Base-by-base conservation (phyloP, 1,284 basidiomycete species). In the Irpex sp. region DNA sequence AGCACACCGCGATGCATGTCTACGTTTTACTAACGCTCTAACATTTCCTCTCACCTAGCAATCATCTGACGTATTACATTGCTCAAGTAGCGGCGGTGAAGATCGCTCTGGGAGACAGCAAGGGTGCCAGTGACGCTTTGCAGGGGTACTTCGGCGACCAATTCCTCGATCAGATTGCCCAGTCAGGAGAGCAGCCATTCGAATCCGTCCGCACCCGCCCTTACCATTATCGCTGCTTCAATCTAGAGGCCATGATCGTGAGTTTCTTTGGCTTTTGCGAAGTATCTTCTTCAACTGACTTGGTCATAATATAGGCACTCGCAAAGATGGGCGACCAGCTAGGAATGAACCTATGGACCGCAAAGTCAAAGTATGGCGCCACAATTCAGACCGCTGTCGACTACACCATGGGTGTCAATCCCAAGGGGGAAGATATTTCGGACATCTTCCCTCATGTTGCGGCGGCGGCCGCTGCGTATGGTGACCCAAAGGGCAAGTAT, bases 231-330 rank as follows among this genome's bases (percentile, higher is more conserved):
- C 84, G 36, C 77, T 81, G 79, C n/a, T 88, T 85, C 72, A 88
- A 88, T 66, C 73, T 89, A 15, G 84, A 84, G 8, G 86, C 81
- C 26, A 85, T 88, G 82, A 85, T 89, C 59, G 85, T 87, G 67
- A 74, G 83, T 71, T 57, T 47, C 60, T 62, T 19, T 65, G 62
- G 3, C 61, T 62, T 59, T 65, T 63, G 39, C 67, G 63, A 11
- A n/a, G 46, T 35, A 17, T 17, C n/a, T 33, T 31, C 36, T 7
- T 51, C 39, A 4, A 43, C 8, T 43, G 5, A 43, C 37, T 11
- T 57, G 31, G 11, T 15, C 54, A 57, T 62, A 50, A 62, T 54
- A 2, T 26, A 85, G 79, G 79, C 79, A 33, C 80, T 81, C 67
- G 81, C 85, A 6, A 86, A 86, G 69, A 69, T 87, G 11, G 85